These are phyloP conservation scores for Komagataella mondaviorum DNA, from an alignment of 805 yeast genomes.

Conservation along the genomic window DNA sequence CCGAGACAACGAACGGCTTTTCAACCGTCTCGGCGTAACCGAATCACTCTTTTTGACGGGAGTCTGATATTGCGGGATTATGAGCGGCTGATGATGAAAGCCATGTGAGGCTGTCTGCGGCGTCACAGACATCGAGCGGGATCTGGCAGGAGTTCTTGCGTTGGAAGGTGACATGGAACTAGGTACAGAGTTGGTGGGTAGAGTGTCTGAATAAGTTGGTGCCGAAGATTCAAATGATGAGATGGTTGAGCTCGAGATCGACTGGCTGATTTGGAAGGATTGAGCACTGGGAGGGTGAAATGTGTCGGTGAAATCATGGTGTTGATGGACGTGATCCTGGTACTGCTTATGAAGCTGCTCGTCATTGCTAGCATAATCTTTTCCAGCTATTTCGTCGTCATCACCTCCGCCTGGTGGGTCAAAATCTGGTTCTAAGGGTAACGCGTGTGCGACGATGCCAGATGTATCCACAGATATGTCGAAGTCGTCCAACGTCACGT, in stretches of 20 bases:
- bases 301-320: not conserved
- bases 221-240: conserved; percentile 17
- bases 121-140: conserved; percentile 10
- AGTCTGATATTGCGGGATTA: conserved; percentile 9
- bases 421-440: not conserved
- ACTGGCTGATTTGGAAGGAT: conserved; percentile 2
- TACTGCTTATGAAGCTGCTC: not conserved
- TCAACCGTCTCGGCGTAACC: conserved; percentile 21
- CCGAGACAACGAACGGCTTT: conserved; percentile 26
- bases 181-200: conserved; percentile 6
- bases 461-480: not conserved
- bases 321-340: not conserved
- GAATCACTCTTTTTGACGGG: conserved; percentile 10
- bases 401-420: not conserved
- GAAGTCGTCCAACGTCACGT: not conserved
- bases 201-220: conserved; percentile 9
- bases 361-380: not conserved
- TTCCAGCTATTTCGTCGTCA: not conserved
- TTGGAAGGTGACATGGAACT: not conserved
- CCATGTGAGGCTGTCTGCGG: conserved; percentile 21
- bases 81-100: conserved; percentile 9
- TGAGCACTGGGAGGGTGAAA: not conserved
- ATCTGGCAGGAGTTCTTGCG: not conserved
- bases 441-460: not conserved
- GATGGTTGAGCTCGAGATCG: conserved; percentile 12